phyloP scores from a whole-genome alignment of 2,329 filamentous ascomycete genomes.

The Zymoseptoria pseudotritici region DNA sequence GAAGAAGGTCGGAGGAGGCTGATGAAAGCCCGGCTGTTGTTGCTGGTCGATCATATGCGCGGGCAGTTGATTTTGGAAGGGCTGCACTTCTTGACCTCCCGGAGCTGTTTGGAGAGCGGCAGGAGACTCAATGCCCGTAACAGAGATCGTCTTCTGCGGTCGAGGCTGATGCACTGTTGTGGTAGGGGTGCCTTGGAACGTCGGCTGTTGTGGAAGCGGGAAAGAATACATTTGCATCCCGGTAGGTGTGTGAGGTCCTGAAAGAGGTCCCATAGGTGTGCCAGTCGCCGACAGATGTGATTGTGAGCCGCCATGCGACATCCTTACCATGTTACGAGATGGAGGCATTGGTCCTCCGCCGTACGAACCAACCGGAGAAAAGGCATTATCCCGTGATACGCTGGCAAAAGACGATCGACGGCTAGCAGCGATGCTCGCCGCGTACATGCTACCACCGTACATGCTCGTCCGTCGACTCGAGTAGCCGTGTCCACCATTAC shows the following conservation, averaged over 20 bases:
- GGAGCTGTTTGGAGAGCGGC: slow-evolving; percentile 50
- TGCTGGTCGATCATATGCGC: slow-evolving; percentile 56
- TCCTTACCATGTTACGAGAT: slow-evolving; percentile 74
- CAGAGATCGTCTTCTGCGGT: slow-evolving; percentile 87
- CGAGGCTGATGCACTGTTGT: slow-evolving; percentile 87
- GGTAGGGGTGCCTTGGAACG: slow-evolving; percentile 54
- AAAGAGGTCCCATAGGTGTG: slow-evolving; percentile 27
- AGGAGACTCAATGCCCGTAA: slow-evolving; percentile 86
- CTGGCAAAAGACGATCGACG: slow-evolving; percentile 73
- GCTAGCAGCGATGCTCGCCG: slow-evolving; percentile 80
- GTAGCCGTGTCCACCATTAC: slow-evolving; percentile 59
- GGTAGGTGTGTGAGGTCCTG: slow-evolving; percentile 36
- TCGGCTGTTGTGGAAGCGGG: slow-evolving; percentile 47
- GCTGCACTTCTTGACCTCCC: slow-evolving; percentile 58
- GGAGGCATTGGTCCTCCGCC: slow-evolving; percentile 36
- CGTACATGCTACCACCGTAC: slow-evolving; percentile 73
- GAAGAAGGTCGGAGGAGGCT: slow-evolving; percentile 41
- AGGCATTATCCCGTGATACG: slow-evolving; percentile 61
- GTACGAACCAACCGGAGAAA: slow-evolving; percentile 70
- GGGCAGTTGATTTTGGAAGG: slow-evolving; percentile 93
- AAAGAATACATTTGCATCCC: slow-evolving; percentile 48
- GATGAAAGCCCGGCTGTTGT: slow-evolving; percentile 29
- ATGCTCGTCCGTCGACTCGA: slow-evolving; percentile 74
- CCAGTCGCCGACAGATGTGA: slow-evolving; percentile 26
- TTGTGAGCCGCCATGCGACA: slow-evolving; percentile 56